Base-by-base conservation (phyloP, 129 eudicot species). In the Flaveria ramosissima region DNA sequence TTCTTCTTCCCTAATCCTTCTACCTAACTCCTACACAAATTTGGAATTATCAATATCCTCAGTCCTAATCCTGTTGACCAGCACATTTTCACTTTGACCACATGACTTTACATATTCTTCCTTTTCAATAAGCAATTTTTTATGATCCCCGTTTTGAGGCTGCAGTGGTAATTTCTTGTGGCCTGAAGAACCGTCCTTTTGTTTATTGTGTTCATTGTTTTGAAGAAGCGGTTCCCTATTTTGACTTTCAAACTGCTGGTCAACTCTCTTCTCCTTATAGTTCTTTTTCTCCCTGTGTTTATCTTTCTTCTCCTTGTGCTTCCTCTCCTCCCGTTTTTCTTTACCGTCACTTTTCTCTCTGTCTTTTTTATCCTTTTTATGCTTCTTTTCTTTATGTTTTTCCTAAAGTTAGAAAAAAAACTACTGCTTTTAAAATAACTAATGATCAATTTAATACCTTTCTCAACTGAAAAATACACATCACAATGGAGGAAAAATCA, bases 311-410 rank as follows among this genome's bases (percentile, higher is more conserved):
- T 87, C 92, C 82, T 71, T 84, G 43, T 81, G 87, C 68, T 80
- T 80, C 39, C 75, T 90, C 50, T 88, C 92, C 46, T 88, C 92
- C 62, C 70, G 59, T 78, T 83, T 83, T 23, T 82, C 88, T 71
- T 85, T 87, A n/a, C 86, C 81, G 69, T 87, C 92, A 75, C 71
- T 83, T 73, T 84, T 90, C 45, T 88, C 88, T 77, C 78, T 85
- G 48, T 85, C 90, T 78, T 83, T 87, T 66, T 86, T 87, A 65
- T 88, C 92, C 84, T 85, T 89, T 71, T 89, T 88, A 57, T 79
- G 88, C 66, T 89, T 89, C 78, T 60, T 60, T 60, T 23, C 67
- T 26, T 60, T 60, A 50, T 53, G 82, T 51, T 84, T 89, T 73
- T 85, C 89, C 96, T 89, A 86, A 68, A 78, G 24, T 23, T 20